These are phyloP conservation scores for Veloporphyrellus conicus DNA, from an alignment of 1,284 basidiomycete genomes.

Conservation along the genomic window DNA sequence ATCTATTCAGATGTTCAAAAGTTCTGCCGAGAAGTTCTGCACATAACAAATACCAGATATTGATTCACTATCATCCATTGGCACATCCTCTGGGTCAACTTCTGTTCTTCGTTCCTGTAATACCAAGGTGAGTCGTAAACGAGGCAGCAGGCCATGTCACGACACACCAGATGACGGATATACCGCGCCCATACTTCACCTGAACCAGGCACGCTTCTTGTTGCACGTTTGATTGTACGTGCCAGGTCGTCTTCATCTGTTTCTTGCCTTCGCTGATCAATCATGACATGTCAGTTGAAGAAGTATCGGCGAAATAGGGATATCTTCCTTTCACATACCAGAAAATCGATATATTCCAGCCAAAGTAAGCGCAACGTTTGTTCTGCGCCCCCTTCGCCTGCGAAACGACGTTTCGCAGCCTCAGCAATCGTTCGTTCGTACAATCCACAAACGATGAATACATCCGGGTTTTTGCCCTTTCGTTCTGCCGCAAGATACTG, in stretches of 20 bases:
- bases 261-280: slow-evolving; percentile 46
- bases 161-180: slow-evolving; percentile 57
- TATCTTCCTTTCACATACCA: slow-evolving; percentile 35
- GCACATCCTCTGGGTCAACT: slow-evolving; percentile 22
- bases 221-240: slow-evolving; percentile 48
- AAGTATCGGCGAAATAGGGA: not conserved
- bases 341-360: slow-evolving; percentile 57
- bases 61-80: slow-evolving; percentile 34
- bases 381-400: slow-evolving; percentile 52
- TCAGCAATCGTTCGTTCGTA: slow-evolving; percentile 79
- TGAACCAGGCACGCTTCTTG: slow-evolving; percentile 63
- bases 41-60: slow-evolving; percentile 30
- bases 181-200: slow-evolving; percentile 73
- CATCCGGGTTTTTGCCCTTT: slow-evolving; percentile 60
- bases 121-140: not conserved
- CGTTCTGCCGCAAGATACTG: slow-evolving; percentile 65
- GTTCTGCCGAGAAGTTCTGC: not conserved
- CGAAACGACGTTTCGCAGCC: slow-evolving; percentile 54
- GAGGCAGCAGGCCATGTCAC: not conserved
- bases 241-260: slow-evolving; percentile 41
- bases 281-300: slow-evolving; percentile 1
- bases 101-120: slow-evolving; percentile 40
- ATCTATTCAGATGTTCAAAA: slow-evolving; percentile 37
- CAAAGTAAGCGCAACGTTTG: slow-evolving; percentile 58
- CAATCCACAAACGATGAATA: slow-evolving; percentile 54